Evolutionary conservation across 352 stramenopile genomes (phyloP).

Genomic region (Phytophthora capsici): DNA sequence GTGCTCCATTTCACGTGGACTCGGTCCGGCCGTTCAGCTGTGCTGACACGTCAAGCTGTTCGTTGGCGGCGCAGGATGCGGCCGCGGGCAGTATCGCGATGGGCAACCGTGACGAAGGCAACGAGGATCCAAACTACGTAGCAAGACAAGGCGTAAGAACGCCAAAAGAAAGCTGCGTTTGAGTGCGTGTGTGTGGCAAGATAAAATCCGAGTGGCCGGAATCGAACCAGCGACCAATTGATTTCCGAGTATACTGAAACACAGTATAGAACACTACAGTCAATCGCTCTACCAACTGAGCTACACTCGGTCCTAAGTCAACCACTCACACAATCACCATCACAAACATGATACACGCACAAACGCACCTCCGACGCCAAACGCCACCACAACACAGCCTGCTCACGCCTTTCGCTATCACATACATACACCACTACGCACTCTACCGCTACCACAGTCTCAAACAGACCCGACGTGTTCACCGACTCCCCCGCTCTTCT

Average conservation of each 20-base stretch:
- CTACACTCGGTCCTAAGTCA: not conserved
- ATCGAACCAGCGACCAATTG: not conserved
- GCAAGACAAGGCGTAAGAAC: not conserved
- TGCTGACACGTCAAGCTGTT: too few relatives aligned
- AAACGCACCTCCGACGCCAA: too few relatives aligned
- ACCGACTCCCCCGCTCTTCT: not conserved
- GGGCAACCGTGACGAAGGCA: not conserved
- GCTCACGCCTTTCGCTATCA: not conserved
- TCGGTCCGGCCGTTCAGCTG: too few relatives aligned
- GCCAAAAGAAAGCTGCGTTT: too few relatives aligned
- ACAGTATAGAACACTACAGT: not conserved
- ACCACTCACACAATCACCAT: not conserved
- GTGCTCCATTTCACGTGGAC: too few relatives aligned
- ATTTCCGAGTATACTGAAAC: not conserved
- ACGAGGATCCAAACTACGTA: not conserved
- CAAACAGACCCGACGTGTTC: not conserved
- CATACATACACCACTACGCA: not conserved
- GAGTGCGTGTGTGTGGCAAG: too few relatives aligned
- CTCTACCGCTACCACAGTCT: not conserved
- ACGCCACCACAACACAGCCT: not conserved
- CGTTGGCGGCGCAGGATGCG: too few relatives aligned
- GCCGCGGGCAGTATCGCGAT: too few relatives aligned
- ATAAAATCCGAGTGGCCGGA: not conserved
- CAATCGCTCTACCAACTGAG: not conserved
- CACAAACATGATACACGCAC: too few relatives aligned